Conservation (phyloP, 2,329 filamentous ascomycete species). For the Magnaporthiopsis incrustans region DNA sequence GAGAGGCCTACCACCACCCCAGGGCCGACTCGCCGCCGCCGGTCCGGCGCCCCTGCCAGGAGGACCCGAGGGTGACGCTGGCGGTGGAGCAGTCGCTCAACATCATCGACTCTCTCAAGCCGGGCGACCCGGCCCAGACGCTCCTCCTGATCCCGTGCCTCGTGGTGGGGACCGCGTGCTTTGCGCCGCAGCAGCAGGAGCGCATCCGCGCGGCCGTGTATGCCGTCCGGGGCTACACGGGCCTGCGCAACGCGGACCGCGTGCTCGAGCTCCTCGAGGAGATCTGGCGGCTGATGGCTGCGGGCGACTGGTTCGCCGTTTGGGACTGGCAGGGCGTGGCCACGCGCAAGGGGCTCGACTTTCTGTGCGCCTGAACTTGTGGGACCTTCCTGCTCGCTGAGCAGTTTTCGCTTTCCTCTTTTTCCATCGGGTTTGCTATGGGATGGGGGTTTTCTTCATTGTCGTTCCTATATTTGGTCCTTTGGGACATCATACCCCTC, state of each 20-base stretch:
- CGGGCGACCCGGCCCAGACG: conserved; percentile 51
- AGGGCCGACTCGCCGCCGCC: conserved; percentile 36
- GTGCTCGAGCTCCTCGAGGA: conserved; percentile 46
- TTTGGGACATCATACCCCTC: too few species aligned
- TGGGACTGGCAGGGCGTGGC: conserved; percentile 60
- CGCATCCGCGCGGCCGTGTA: conserved; percentile 41
- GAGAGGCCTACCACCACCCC: neutral
- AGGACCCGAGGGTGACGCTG: conserved; percentile 42
- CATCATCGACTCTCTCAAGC: conserved; percentile 46
- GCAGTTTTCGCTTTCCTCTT: too few species aligned
- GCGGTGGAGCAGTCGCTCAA: conserved; percentile 50
- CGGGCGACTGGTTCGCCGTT: conserved; percentile 46
- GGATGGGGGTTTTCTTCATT: too few species aligned
- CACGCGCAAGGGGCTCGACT: conserved; percentile 43
- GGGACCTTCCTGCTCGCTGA: too few species aligned
- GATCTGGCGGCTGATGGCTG: conserved; percentile 52
- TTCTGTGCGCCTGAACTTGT: conserved; percentile 35
- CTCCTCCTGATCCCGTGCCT: conserved; percentile 53
- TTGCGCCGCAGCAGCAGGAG: conserved; percentile 43
- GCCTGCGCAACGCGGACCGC: conserved; percentile 49
- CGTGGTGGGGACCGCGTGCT: conserved; percentile 52
- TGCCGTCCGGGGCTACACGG: conserved; percentile 49
- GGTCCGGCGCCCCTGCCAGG: conserved; percentile 36
- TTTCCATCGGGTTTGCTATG: too few species aligned
- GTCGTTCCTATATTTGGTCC: too few species aligned